Conservation (phyloP, 345 rosid genomes). For the Brassica incana region DNA sequence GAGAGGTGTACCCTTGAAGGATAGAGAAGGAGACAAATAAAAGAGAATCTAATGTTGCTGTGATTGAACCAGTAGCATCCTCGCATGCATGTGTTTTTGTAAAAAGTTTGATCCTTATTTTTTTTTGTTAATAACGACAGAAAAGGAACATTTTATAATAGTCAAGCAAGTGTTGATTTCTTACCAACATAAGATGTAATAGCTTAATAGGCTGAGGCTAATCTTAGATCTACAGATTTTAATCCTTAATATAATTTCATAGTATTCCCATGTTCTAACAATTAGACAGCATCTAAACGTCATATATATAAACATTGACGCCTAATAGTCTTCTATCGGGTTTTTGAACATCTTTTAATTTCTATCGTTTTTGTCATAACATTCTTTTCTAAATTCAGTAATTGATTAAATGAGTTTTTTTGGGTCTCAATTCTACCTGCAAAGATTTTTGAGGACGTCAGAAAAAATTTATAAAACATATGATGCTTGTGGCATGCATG, state of each 20-base stretch:
- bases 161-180: slow-evolving; percentile 14
- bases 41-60: slow-evolving; percentile 31
- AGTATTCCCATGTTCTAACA: background rate
- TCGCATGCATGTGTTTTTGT: slow-evolving; percentile 26
- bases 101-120: slow-evolving; percentile 14
- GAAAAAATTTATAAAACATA: background rate
- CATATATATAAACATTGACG: background rate
- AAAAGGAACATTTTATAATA: slow-evolving; percentile 2
- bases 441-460: background rate
- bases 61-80: slow-evolving; percentile 28
- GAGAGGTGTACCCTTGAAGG: background rate
- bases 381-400: background rate
- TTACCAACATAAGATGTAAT: slow-evolving; percentile 8
- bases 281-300: background rate
- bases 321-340: no score
- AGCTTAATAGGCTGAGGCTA: background rate
- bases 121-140: slow-evolving; percentile 8
- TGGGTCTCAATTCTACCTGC: background rate
- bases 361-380: background rate
- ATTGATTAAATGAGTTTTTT: background rate
- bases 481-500: slow-evolving; percentile 9
- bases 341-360: background rate
- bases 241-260: background rate
- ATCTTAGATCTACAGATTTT: background rate
- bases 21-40: slow-evolving; percentile 3